A percentile compares a stretch with the other conserved stretches of the same genome.
Evolutionary conservation across 106 monocot genomes (phyloP).

Genomic region (Dendrobium catenatum): DNA sequence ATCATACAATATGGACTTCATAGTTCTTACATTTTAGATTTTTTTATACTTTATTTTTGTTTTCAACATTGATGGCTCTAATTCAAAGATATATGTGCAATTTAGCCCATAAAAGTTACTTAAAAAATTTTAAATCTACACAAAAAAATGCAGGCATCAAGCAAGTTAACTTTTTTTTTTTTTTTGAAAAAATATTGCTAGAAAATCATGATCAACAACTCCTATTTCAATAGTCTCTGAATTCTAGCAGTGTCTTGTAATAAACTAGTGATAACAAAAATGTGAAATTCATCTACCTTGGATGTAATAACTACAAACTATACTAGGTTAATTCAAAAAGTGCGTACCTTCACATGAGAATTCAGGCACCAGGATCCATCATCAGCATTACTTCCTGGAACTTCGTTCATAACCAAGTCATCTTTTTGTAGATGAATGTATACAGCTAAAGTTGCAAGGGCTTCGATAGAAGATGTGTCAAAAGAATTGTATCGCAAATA

Average conservation of each 20-base stretch:
- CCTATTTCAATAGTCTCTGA: background rate
- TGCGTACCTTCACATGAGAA: constrained; percentile 9
- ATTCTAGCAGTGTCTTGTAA: background rate
- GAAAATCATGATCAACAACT: background rate
- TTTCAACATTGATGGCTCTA: too few species aligned
- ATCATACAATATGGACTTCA: too few species aligned
- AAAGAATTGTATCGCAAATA: constrained; percentile 28
- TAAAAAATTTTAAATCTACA: too few species aligned
- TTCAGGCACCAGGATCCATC: background rate
- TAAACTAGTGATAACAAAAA: background rate
- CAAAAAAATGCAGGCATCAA: too few species aligned
- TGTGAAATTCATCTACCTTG: background rate
- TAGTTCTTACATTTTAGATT: too few species aligned
- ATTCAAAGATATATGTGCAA: too few species aligned
- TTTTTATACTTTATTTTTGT: too few species aligned
- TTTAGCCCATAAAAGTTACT: too few species aligned
- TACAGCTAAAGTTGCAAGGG: constrained; percentile 42
- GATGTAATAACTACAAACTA: background rate
- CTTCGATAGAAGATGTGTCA: constrained; percentile 47
- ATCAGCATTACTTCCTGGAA: background rate
- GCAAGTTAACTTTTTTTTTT: background rate
- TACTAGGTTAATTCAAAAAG: background rate
- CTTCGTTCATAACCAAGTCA: background rate
- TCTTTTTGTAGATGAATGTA: constrained; percentile 37
- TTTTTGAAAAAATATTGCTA: background rate